A percentile compares a stretch with the other conserved stretches of the same genome.
Evolutionary conservation across 2,329 filamentous ascomycete species (phyloP).

Genomic region (Cladosporium sphaerospermum): DNA sequence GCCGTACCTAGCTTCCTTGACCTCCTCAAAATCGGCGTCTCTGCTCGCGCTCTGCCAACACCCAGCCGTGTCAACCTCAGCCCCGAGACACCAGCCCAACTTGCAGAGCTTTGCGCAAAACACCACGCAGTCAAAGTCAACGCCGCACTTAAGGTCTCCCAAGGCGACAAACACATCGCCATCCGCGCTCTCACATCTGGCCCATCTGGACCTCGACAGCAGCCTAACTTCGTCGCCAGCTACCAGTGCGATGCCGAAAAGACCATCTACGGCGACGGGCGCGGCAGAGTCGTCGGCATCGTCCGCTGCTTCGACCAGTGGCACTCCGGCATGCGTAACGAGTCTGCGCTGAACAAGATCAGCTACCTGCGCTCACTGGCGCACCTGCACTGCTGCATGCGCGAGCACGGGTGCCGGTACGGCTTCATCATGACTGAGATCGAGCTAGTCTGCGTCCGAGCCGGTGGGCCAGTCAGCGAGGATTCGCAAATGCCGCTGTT

Average conservation of each 20-base stretch:
- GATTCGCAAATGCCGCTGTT: slow-evolving; percentile 63
- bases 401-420: slow-evolving; percentile 86
- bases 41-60: slow-evolving; percentile 54
- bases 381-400: slow-evolving; percentile 85
- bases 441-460: slow-evolving; percentile 83
- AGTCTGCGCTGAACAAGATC: slow-evolving; percentile 76
- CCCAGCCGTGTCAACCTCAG: slow-evolving; percentile 53
- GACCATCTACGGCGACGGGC: slow-evolving; percentile 41
- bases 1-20: slow-evolving; percentile 65
- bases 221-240: slow-evolving; percentile 61
- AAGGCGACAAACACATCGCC: slow-evolving; percentile 56
- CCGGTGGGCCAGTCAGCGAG: slow-evolving; percentile 48
- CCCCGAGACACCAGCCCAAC: slow-evolving; percentile 64
- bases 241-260: slow-evolving; percentile 48
- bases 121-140: slow-evolving; percentile 86
- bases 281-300: slow-evolving; percentile 68
- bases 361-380: slow-evolving; percentile 83
- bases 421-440: slow-evolving; percentile 97
- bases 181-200: slow-evolving; percentile 37
- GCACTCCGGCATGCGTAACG: slow-evolving; percentile 89
- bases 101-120: slow-evolving; percentile 67
- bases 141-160: slow-evolving; percentile 70
- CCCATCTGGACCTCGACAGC: slow-evolving; percentile 40
- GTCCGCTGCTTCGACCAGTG: slow-evolving; percentile 88
- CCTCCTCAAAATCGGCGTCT: slow-evolving; percentile 59